phyloP scores from a whole-genome alignment of 2,329 filamentous ascomycete species.

The Bipolaris sorokiniana region DNA sequence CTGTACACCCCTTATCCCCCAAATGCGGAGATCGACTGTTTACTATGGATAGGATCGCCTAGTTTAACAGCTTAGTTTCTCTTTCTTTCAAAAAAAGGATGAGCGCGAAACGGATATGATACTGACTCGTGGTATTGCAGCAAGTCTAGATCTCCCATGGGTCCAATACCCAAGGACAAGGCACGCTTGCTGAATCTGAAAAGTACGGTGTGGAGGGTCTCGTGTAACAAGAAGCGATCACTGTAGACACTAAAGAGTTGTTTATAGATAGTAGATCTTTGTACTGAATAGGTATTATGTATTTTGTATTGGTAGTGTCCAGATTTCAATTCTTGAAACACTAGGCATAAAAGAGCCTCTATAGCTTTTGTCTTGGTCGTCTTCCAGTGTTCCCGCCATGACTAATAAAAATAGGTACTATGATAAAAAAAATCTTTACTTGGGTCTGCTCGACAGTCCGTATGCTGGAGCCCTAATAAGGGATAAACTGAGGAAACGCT shows the following conservation, averaged over 20 bases:
- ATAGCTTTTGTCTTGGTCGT: background rate
- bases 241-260: background rate
- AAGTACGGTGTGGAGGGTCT: background rate
- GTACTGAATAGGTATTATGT: background rate
- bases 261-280: background rate
- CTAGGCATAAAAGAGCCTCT: background rate
- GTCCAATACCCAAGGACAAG: too few species aligned
- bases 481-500: slow-evolving; percentile 13
- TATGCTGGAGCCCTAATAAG: slow-evolving; percentile 16
- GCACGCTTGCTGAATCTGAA: background rate
- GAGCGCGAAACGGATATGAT: too few species aligned
- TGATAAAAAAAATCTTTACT: slow-evolving; percentile 1
- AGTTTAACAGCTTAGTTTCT: too few species aligned
- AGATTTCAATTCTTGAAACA: background rate
- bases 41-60: too few species aligned
- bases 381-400: background rate
- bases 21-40: too few species aligned
- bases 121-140: too few species aligned
- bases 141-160: too few species aligned
- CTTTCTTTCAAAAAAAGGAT: too few species aligned
- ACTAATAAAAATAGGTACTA: slow-evolving; percentile 8
- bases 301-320: background rate
- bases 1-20: background rate
- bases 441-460: slow-evolving; percentile 10
- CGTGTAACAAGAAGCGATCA: background rate